Conservation (phyloP, 2,329 filamentous ascomycete genomes). For the Lachnellula suecica region DNA sequence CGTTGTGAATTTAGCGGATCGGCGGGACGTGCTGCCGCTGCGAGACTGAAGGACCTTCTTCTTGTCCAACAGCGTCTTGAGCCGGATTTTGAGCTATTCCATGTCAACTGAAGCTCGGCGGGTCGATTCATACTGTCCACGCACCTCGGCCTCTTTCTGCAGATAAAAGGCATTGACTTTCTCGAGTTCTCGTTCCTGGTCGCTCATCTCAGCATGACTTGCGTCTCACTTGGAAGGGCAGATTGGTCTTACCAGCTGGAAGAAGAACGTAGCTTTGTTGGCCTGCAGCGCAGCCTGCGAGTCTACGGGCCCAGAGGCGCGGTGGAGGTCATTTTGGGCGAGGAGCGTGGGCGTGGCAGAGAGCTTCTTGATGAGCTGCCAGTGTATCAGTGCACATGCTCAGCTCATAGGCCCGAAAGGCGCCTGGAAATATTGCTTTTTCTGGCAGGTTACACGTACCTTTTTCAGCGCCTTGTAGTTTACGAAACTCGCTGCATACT, state of each 20-base stretch:
- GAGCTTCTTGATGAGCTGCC: slow-evolving; percentile 95
- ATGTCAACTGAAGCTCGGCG: slow-evolving; percentile 8
- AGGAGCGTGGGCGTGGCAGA: slow-evolving; percentile 85
- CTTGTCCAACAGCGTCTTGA: slow-evolving; percentile 92
- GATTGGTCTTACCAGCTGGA: slow-evolving; percentile 73
- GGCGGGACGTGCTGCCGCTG: slow-evolving; percentile 72
- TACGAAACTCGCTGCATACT: slow-evolving; percentile 98
- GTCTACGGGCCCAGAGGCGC: slow-evolving; percentile 54
- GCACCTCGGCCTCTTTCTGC: slow-evolving; percentile 95
- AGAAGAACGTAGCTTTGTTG: slow-evolving; percentile 99
- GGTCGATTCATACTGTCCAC: slow-evolving; percentile 30
- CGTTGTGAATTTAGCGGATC: slow-evolving; percentile 90
- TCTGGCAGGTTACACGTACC: slow-evolving; percentile 50
- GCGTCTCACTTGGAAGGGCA: slow-evolving; percentile 18
- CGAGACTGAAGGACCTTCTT: slow-evolving; percentile 87
- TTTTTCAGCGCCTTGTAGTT: slow-evolving; percentile 99
- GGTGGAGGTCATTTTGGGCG: slow-evolving; percentile 66
- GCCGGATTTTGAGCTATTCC: slow-evolving; percentile 80
- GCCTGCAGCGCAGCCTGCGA: slow-evolving; percentile 89
- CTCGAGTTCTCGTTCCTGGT: slow-evolving; percentile 91
- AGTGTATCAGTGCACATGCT: slow-evolving; percentile 26
- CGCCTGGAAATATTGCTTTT: slow-evolving; percentile 19
- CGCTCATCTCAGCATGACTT: slow-evolving; percentile 38
- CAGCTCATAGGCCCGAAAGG: slow-evolving; percentile 1
- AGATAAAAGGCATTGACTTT: slow-evolving; percentile 98